Base-by-base conservation (phyloP, 805 yeast species). In the Metschnikowia lunata region DNA sequence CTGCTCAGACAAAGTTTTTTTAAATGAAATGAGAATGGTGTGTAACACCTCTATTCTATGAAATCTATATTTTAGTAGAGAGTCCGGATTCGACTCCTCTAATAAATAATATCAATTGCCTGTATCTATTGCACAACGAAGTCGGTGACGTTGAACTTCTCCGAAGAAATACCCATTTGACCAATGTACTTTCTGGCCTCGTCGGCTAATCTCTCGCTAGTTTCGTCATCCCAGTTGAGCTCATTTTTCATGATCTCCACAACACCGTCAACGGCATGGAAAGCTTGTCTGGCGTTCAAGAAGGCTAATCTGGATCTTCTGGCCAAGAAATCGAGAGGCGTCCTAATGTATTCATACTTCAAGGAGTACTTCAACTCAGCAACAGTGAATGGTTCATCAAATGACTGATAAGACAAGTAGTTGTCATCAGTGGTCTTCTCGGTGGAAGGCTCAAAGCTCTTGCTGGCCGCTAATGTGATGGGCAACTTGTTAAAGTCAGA, bases 271-370 rank as follows among this genome's bases (percentile, higher is more conserved):
- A 90, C 82, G 12, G 95, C 85, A 40, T 70, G 74, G 51, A 82
- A 69, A 11, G 97, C 96, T 52, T 85, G 88, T 63, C 80, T 80
- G 34, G 93, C 87, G 68, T 90, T 90, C 62, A 90, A 74, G 72
- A 89, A 91, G 3, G 96, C 96, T 62, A 88, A 80, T 68, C 98
- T 82, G 42, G 91, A 83, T 75, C 98, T 84, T 75, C 97, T 85
- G 45, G 95, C 88, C 53, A 90, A 74, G 74, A 90, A 88, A 66
- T 90, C 98, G 45, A 83, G 71, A 37, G 96, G 95, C 10, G 90
- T 85, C 69, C 95, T 78, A 35, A 88, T 80, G 64, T 88, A 88
- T 71, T 90, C 98, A 67, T 87, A 78, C 49, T 79, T 71, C 55
- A 88, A 74, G 10, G 88, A 83, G 69, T 89, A 91, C 60, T 81